A percentile compares a stretch with the other conserved stretches of the same genome.
Conservation (phyloP, 768 basidiomycete species). For the Suillus fuscotomentosus region DNA sequence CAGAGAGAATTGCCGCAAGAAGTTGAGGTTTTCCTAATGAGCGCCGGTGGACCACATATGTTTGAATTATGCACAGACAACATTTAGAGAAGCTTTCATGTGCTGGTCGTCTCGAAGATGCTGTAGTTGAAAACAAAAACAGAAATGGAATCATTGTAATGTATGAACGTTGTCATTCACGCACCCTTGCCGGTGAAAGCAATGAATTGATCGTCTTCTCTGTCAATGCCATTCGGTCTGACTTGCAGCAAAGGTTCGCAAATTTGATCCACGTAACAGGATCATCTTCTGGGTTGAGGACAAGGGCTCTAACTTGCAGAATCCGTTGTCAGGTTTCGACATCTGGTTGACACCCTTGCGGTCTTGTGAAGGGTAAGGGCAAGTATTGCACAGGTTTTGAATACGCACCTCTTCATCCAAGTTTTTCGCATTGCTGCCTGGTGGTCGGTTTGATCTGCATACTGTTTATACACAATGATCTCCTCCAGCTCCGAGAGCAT, state of each 20-base stretch:
- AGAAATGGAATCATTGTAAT: neutral
- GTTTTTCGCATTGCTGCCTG: conserved; percentile 88
- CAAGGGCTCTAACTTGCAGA: conserved; percentile 91
- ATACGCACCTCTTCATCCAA: conserved; percentile 89
- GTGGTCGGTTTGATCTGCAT: conserved; percentile 91
- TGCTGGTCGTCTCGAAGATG: conserved; percentile 50
- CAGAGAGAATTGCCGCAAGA: conserved; percentile 76
- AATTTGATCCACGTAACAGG: conserved; percentile 99
- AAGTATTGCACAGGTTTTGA: neutral
- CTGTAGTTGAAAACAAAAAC: conserved; percentile 31
- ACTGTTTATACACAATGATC: conserved; percentile 94
- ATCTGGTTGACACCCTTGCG: conserved; percentile 96
- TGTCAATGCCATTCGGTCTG: conserved; percentile 89
- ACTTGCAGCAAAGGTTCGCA: conserved; percentile 94
- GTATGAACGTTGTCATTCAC: conserved; percentile 12
- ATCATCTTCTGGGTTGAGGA: conserved; percentile 90
- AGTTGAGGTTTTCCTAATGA: conserved; percentile 73
- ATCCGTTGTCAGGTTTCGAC: conserved; percentile 99
- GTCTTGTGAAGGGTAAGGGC: conserved; percentile 38
- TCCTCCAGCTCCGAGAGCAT: conserved; percentile 98
- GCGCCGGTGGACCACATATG: conserved; percentile 91
- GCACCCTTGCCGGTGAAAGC: conserved; percentile 68
- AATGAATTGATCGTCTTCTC: conserved; percentile 97
- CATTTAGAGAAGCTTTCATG: conserved; percentile 85
- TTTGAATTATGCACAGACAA: conserved; percentile 70